These are phyloP conservation scores for Pyrenochaeta sp. DNA, from an alignment of 2,329 filamentous ascomycete species.

Conservation along the genomic window DNA sequence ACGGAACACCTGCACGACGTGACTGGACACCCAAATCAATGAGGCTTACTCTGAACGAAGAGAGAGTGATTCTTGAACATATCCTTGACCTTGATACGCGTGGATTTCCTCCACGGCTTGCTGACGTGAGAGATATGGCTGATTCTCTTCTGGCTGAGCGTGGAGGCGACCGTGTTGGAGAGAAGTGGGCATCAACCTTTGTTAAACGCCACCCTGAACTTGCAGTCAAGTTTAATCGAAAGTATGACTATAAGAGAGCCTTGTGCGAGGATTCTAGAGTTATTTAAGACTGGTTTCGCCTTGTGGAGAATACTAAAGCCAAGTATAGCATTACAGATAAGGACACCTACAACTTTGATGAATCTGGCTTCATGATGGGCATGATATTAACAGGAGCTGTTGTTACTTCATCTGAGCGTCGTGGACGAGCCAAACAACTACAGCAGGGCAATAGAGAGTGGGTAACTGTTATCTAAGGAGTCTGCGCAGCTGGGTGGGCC, in stretches of 20 bases:
- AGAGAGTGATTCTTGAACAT: no score
- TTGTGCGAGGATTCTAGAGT: slow-evolving; percentile 10
- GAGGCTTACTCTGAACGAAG: no score
- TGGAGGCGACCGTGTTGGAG: slow-evolving; percentile 8
- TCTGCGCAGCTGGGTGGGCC: slow-evolving; percentile 16
- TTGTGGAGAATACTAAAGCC: slow-evolving; percentile 14
- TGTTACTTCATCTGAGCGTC: slow-evolving; percentile 12
- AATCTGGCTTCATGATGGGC: slow-evolving; percentile 20
- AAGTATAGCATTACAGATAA: slow-evolving; percentile 17
- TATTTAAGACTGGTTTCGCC: slow-evolving; percentile 19
- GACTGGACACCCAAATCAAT: no score
- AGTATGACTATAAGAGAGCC: slow-evolving; percentile 12
- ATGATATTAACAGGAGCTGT: slow-evolving; percentile 14
- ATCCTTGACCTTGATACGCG: no score
- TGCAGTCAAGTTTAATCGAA: slow-evolving; percentile 9
- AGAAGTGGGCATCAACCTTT: slow-evolving; percentile 15
- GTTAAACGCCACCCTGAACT: slow-evolving; percentile 9
- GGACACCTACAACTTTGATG: slow-evolving; percentile 18
- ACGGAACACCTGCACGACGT: no score
- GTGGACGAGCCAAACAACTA: slow-evolving; percentile 3
- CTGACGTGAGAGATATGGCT: slow-evolving; percentile 15
- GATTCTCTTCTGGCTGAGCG: slow-evolving; percentile 16
- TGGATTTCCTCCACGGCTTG: no score
- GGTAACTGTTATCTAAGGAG: slow-evolving; percentile 14
- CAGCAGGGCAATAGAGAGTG: slow-evolving; percentile 19